Base-by-base conservation (phyloP, 345 rosid species). In the Murraya koenigii region DNA sequence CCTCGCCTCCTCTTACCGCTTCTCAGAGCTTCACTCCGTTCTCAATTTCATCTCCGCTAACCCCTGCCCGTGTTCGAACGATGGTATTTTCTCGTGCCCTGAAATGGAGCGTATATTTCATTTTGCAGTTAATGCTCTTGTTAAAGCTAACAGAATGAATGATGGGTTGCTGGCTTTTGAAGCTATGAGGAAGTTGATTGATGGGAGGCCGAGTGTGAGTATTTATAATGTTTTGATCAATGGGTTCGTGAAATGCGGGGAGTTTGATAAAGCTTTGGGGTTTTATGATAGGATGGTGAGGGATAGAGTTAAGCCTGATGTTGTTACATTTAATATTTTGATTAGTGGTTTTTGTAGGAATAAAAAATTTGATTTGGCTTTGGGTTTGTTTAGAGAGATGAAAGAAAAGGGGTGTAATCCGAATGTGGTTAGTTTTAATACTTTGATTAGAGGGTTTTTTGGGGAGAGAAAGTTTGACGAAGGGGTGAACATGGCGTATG, bases 81-180 rank as follows among this genome's bases (percentile, higher is more conserved):
- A 89, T 61, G 97, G 97, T 74, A 95, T 93, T 82, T 95, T 95
- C 87, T 92, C 94, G 73, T 95, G 98, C 76, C 92, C 94, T 6
- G 72, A 87, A 61, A 84, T 87, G 32, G 97, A 93, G 66, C 82
- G 91, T 36, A 85, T 92, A 64, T 93, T 89, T 72, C 84, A 78
- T 3, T 83, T 87, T 75, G 85, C 87, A 52, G 75, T 92, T 25
- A 90, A 86, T 69, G 86, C 94, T 4, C 83, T 79, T 67, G 87
- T 93, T 74, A 87, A 86, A 76, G 89, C 89, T 68, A 84, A 90
- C 83, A 93, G 86, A 74, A 77, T 89, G 83, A 84, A 83, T 56
- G 87, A 86, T 56, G 95, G 90, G 1, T 30, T 86, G 72, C 73
- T 65, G 79, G 91, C 88, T 25, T 95, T 95, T 65, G 90, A 88